Evolutionary conservation across 345 rosid species (phyloP).

Genomic region (Pistacia atlantica): DNA sequence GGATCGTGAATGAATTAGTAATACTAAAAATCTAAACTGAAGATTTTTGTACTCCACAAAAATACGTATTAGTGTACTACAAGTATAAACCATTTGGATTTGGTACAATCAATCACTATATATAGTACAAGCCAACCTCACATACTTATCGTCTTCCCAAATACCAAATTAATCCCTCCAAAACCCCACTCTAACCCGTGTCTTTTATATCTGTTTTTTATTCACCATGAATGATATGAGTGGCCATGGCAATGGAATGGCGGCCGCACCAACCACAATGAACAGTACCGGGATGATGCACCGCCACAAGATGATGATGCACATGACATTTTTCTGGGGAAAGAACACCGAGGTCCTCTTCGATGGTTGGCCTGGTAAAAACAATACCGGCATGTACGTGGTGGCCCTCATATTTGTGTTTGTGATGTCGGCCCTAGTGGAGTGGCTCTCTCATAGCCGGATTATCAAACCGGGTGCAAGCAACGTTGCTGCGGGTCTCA

Average conservation of each 20-base stretch:
- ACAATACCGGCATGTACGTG: slow-evolving; percentile 33
- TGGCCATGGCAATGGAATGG: not conserved
- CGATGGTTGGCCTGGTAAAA: slow-evolving; percentile 41
- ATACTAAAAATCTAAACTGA: too few species aligned
- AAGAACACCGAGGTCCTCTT: slow-evolving; percentile 39
- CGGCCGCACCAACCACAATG: not conserved
- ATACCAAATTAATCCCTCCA: not conserved
- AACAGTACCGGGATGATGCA: not conserved
- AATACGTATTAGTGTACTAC: too few species aligned
- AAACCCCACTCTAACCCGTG: not conserved
- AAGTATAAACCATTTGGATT: too few species aligned
- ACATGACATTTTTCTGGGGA: slow-evolving; percentile 55
- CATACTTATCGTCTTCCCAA: too few species aligned
- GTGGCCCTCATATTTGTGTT: slow-evolving; percentile 40
- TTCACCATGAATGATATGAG: not conserved
- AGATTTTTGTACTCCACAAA: too few species aligned
- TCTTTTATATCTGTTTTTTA: not conserved
- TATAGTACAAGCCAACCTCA: too few species aligned
- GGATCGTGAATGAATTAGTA: too few species aligned
- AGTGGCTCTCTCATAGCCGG: slow-evolving; percentile 35
- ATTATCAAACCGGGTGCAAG: slow-evolving; percentile 20
- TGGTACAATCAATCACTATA: too few species aligned
- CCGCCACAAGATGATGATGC: slow-evolving; percentile 29
- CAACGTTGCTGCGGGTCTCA: slow-evolving; percentile 20
- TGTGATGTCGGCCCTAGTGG: slow-evolving; percentile 26